Evolutionary conservation across 192 early-diverging fungal genomes (phyloP).

Genomic region (Geranomyces variabilis): DNA sequence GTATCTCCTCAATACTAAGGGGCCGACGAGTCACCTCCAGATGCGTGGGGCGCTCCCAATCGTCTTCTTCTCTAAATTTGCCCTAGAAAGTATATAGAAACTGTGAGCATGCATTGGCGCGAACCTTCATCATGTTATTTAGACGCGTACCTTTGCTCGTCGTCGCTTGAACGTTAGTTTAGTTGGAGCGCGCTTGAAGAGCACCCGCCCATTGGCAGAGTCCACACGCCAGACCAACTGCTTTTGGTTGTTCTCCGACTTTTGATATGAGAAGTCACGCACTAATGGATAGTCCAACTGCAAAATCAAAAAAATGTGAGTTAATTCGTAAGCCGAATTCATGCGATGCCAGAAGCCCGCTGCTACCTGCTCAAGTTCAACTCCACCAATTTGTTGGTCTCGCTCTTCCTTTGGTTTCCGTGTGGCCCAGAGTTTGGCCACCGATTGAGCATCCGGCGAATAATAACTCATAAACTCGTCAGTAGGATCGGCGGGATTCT

Average conservation of each 20-base stretch:
- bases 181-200: conserved; percentile 23
- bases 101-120: conserved; percentile 2
- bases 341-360: too few relatives aligned
- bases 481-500: conserved; percentile 7
- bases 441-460: neutral
- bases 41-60: conserved; percentile 22
- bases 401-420: neutral
- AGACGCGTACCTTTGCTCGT: conserved; percentile 27
- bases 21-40: conserved; percentile 8
- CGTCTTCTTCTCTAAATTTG: conserved; percentile 7
- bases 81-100: neutral
- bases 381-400: neutral
- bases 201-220: conserved; percentile 4
- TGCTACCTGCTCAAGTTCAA: conserved; percentile 3
- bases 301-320: neutral
- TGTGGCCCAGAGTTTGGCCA: neutral
- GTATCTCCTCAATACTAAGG: neutral
- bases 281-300: conserved; percentile 12
- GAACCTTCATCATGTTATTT: neutral
- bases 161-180: conserved; percentile 23
- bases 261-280: conserved; percentile 23
- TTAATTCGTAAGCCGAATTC: too few relatives aligned
- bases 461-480: conserved; percentile 35
- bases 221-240: conserved; percentile 22
- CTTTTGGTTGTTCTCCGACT: neutral